Evolutionary conservation across 2,329 filamentous ascomycete species (phyloP).

Genomic region (Exserohilum rostratum): DNA sequence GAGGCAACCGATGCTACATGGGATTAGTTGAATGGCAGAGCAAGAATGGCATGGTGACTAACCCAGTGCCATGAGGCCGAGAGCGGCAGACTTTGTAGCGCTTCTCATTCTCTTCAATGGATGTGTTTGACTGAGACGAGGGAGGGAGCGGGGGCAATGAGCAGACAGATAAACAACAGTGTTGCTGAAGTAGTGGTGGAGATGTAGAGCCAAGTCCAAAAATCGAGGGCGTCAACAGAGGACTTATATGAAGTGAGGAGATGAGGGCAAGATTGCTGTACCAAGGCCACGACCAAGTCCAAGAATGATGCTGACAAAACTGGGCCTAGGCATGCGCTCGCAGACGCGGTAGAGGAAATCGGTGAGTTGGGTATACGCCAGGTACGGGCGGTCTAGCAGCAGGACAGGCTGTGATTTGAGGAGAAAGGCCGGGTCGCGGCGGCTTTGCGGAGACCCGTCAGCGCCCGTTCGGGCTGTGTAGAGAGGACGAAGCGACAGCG

Average conservation of each 20-base stretch:
- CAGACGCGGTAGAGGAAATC: neutral
- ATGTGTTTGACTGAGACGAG: slow-evolving; percentile 2
- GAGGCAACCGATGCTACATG: slow-evolving; percentile 31
- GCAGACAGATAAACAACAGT: slow-evolving; percentile 14
- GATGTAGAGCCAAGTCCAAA: neutral
- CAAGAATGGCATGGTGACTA: slow-evolving; percentile 5
- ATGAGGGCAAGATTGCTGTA: neutral
- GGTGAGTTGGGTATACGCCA: slow-evolving; percentile 1
- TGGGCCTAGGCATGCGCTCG: slow-evolving; percentile 3
- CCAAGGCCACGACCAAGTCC: slow-evolving; percentile 4
- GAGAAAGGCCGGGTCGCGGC: slow-evolving; percentile 24
- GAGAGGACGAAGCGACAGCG: slow-evolving; percentile 22
- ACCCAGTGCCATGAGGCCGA: slow-evolving; percentile 38
- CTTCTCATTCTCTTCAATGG: neutral
- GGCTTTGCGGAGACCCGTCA: slow-evolving; percentile 37
- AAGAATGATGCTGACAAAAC: slow-evolving; percentile 9
- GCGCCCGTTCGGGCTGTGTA: slow-evolving; percentile 25
- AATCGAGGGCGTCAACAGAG: slow-evolving; percentile 14
- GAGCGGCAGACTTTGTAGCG: slow-evolving; percentile 8
- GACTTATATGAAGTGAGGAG: slow-evolving; percentile 13
- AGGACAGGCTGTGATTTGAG: slow-evolving; percentile 5
- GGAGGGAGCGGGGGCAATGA: slow-evolving; percentile 9
- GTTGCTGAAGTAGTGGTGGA: slow-evolving; percentile 1
- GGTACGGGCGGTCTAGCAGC: neutral
- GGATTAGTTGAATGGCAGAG: slow-evolving; percentile 18